These are phyloP conservation scores for Suillus placidus DNA, from an alignment of 768 basidiomycete species.

Conservation along the genomic window DNA sequence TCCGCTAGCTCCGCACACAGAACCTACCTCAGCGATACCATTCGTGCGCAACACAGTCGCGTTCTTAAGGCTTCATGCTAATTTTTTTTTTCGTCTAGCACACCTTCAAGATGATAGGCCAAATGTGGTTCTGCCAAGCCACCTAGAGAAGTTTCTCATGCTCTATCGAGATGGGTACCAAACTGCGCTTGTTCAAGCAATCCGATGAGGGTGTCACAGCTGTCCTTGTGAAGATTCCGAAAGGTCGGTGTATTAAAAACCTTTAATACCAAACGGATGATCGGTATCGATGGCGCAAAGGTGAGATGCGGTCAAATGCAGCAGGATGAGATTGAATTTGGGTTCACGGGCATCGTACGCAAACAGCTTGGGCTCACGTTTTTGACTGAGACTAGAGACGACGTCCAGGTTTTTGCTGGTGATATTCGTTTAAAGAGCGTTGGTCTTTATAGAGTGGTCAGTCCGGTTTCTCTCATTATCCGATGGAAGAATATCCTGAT, in stretches of 20 bases:
- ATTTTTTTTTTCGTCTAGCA: slow-evolving; percentile 14
- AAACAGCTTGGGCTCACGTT: slow-evolving; percentile 13
- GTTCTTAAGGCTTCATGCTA: background rate
- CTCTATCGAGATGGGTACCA: slow-evolving; percentile 38
- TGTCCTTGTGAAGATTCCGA: background rate
- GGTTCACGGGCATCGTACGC: slow-evolving; percentile 1
- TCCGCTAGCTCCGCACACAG: slow-evolving; percentile 19
- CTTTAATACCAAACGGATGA: slow-evolving; percentile 7
- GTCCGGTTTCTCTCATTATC: slow-evolving; percentile 4
- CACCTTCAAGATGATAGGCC: slow-evolving; percentile 24
- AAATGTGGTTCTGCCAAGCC: slow-evolving; percentile 32
- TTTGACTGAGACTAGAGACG: slow-evolving; percentile 30
- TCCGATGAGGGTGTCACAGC: slow-evolving; percentile 32
- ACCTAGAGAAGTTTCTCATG: slow-evolving; percentile 27
- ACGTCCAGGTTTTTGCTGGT: slow-evolving; percentile 27
- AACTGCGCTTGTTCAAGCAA: slow-evolving; percentile 39
- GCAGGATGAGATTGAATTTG: background rate
- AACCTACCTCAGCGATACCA: slow-evolving; percentile 26
- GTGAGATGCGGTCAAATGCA: slow-evolving; percentile 2
- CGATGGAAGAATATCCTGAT: background rate
- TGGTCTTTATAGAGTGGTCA: slow-evolving; percentile 41
- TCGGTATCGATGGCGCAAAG: slow-evolving; percentile 24
- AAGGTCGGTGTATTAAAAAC: no score
- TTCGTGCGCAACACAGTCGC: slow-evolving; percentile 21
- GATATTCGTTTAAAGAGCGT: slow-evolving; percentile 39